phyloP scores from a whole-genome alignment of 148 eudicot genomes.

The Rhododendron molle region DNA sequence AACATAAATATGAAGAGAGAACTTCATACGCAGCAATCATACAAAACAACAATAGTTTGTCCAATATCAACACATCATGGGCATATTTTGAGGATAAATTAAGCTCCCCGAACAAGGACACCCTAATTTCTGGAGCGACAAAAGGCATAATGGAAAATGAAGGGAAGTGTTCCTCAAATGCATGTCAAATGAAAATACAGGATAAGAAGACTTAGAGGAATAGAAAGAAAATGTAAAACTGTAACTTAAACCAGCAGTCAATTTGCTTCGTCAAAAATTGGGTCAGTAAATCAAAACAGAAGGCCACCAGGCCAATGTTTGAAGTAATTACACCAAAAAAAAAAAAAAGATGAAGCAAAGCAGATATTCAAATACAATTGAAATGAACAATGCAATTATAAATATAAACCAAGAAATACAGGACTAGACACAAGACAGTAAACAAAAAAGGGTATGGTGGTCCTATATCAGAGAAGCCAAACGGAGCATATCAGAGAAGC shows the following conservation, averaged over 20 bases:
- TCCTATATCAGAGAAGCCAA: background rate
- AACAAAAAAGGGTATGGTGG: background rate
- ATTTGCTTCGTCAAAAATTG: background rate
- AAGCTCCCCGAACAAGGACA: background rate
- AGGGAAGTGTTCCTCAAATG: background rate
- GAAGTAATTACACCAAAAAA: background rate
- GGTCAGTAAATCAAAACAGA: background rate
- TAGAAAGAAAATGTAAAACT: background rate
- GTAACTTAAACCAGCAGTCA: background rate
- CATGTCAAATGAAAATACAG: background rate
- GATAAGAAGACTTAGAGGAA: background rate
- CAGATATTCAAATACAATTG: background rate
- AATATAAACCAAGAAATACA: background rate
- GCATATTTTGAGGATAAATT: background rate
- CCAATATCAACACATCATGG: background rate
- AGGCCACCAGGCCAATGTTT: background rate
- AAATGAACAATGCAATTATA: background rate
- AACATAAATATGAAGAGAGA: background rate
- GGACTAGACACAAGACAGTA: background rate
- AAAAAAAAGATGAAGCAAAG: background rate
- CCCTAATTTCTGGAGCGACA: background rate
- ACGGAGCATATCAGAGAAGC: background rate
- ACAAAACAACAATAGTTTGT: background rate
- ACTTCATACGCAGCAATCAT: background rate
- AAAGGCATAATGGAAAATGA: background rate